These are phyloP conservation scores for Trichoderma asperellum DNA, from an alignment of 2,329 filamentous ascomycete species.

Conservation along the genomic window DNA sequence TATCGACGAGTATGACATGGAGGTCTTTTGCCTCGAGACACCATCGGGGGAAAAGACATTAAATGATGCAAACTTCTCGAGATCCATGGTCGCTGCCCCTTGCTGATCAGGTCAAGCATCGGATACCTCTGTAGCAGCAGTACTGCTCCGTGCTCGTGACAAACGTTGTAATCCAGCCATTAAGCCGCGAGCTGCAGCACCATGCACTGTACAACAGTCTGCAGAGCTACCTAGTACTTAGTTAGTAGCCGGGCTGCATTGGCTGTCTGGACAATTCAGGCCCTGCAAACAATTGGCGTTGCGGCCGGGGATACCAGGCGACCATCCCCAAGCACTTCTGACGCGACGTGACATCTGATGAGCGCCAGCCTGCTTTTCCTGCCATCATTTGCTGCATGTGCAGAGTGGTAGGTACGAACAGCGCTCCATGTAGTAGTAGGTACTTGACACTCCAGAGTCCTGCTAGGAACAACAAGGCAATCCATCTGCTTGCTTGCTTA, in stretches of 20 bases:
- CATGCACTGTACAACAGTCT: background rate
- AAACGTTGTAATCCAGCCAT: background rate
- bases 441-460: background rate
- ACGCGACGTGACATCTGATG: background rate
- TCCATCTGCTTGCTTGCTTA: background rate
- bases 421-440: too few relatives aligned
- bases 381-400: background rate
- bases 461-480: background rate
- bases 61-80: background rate
- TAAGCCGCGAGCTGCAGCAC: background rate
- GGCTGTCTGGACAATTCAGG: background rate
- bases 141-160: background rate
- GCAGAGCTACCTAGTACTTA: background rate
- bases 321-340: background rate
- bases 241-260: background rate
- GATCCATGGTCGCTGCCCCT: background rate
- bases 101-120: background rate
- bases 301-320: background rate
- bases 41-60: background rate
- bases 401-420: background rate
- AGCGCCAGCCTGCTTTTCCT: background rate
- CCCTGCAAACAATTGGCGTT: background rate
- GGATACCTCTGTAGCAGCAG: background rate
- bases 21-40: background rate
- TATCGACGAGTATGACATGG: background rate